phyloP scores from a whole-genome alignment of 148 eudicot species.

The Nyssa sinensis region DNA sequence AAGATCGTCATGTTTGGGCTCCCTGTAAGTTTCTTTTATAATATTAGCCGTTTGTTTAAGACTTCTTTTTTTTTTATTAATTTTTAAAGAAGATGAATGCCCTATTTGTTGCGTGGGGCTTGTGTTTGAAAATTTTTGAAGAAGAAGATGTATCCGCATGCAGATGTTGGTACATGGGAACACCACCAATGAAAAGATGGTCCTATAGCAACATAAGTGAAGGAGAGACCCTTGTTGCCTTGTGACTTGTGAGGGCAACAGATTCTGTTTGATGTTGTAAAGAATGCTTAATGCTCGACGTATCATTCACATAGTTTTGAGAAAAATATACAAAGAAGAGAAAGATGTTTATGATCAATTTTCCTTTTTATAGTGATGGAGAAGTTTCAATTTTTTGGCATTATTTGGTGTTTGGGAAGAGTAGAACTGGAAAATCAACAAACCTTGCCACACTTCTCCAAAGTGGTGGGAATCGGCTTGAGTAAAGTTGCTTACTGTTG shows the following conservation, averaged over 20 bases:
- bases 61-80: background rate
- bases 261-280: background rate
- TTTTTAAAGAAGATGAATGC: background rate
- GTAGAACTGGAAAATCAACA: background rate
- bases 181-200: background rate
- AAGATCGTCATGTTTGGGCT: conserved; percentile 97
- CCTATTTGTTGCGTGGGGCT: background rate
- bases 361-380: background rate
- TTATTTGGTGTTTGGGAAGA: background rate
- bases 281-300: background rate
- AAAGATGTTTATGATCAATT: background rate
- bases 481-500: no score
- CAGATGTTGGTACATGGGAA: background rate
- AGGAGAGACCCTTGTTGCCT: background rate
- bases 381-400: background rate
- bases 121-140: background rate
- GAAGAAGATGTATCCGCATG: background rate
- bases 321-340: background rate
- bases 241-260: no score
- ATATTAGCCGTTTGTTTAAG: background rate
- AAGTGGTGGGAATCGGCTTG: background rate
- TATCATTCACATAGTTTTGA: background rate
- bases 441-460: background rate
- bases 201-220: background rate
- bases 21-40: conserved; percentile 60